phyloP scores from a whole-genome alignment of 1,284 basidiomycete genomes.

The Exsudoporus floridanus region DNA sequence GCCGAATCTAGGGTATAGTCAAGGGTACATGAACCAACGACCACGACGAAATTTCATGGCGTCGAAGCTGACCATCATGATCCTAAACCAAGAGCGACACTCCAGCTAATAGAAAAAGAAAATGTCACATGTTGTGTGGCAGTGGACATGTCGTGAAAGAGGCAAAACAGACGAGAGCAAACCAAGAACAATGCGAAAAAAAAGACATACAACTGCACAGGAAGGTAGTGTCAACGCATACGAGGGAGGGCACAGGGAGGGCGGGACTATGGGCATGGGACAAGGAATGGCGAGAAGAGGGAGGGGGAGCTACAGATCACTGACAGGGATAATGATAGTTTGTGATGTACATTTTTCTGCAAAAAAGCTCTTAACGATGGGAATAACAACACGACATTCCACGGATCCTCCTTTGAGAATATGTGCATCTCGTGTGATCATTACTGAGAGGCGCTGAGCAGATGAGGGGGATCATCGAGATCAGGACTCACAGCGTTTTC shows the following conservation, averaged over 20 bases:
- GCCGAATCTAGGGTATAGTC: slow-evolving; percentile 19
- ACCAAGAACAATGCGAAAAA: slow-evolving; percentile 25
- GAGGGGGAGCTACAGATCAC: slow-evolving; percentile 26
- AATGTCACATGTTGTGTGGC: slow-evolving; percentile 9
- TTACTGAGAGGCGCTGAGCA: slow-evolving; percentile 13
- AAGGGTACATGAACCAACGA: slow-evolving; percentile 7
- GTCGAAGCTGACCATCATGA: slow-evolving; percentile 3
- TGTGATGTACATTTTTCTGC: slow-evolving; percentile 37
- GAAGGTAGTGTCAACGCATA: slow-evolving; percentile 17
- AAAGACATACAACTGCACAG: slow-evolving; percentile 24
- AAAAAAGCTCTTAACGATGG: slow-evolving; percentile 15
- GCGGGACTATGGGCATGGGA: slow-evolving; percentile 19
- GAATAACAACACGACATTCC: slow-evolving; percentile 17
- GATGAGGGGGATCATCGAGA: background rate
- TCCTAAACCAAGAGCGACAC: slow-evolving; percentile 8
- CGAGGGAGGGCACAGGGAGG: background rate
- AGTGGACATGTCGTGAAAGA: slow-evolving; percentile 12
- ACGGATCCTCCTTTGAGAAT: slow-evolving; percentile 12
- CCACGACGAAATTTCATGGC: slow-evolving; percentile 6
- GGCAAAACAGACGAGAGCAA: slow-evolving; percentile 18
- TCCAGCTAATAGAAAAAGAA: slow-evolving; percentile 15
- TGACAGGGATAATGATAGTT: slow-evolving; percentile 33
- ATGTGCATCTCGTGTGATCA: slow-evolving; percentile 20
- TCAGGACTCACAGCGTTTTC: slow-evolving; percentile 29
- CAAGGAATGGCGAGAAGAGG: slow-evolving; percentile 2